Evolutionary conservation across 345 rosid species (phyloP).

Genomic region (Eucalyptus rudis): DNA sequence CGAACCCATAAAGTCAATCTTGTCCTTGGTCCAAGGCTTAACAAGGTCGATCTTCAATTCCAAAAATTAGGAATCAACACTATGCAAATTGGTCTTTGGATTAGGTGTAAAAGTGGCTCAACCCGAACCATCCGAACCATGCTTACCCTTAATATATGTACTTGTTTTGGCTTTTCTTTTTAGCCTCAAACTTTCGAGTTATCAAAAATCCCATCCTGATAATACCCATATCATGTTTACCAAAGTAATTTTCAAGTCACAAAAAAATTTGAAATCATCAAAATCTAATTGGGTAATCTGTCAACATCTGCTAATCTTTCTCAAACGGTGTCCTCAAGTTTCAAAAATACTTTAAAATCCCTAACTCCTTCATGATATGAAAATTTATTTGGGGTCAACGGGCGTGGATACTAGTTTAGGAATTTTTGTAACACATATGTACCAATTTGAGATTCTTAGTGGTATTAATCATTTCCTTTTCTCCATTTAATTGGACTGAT

Average conservation of each 20-base stretch:
- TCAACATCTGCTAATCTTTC: neutral
- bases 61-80: too few relatives aligned
- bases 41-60: rapidly evolving
- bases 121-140: too few relatives aligned
- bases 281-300: neutral
- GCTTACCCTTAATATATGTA: too few relatives aligned
- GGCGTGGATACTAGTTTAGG: neutral
- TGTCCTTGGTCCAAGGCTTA: too few relatives aligned
- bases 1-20: too few relatives aligned
- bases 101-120: too few relatives aligned
- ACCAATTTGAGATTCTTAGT: neutral
- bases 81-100: too few relatives aligned
- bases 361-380: neutral
- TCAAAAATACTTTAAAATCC: neutral
- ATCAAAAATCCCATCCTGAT: neutral
- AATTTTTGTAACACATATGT: neutral
- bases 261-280: neutral
- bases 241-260: neutral
- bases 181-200: neutral
- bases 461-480: neutral
- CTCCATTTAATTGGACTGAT: neutral
- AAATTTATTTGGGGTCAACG: neutral
- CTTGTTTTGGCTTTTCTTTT: neutral
- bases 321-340: neutral
- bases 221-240: neutral